Base-by-base conservation (phyloP, 495 filamentous ascomycete genomes). In the Hyaloscypha bicolor region DNA sequence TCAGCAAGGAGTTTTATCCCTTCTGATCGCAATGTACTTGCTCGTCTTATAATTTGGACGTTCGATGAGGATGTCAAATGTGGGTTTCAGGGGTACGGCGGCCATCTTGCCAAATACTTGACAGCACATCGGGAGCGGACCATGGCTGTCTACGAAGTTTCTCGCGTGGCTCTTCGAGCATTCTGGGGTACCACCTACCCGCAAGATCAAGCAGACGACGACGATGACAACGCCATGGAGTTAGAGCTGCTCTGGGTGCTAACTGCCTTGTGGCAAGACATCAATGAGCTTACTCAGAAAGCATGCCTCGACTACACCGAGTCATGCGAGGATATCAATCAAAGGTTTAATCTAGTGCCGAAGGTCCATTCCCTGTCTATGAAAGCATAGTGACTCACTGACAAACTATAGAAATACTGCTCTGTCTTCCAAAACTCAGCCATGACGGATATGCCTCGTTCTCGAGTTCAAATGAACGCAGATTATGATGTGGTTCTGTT, bases 401-500 rank as follows among this genome's bases (percentile, higher is more conserved):
- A 59, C 21, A 9, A 33, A 30, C 9, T 4, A 21, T 37, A 66
- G 64, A 66, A 62, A 58, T 76, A 77, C 31, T 73, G 74, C 55
- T 57, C 75, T 0, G 77, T 82, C 9, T 71, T 73, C 4, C 68
- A 79, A 0, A 77, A 76, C 31, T 71, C 73, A 2, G 76, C 80
- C 12, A 79, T 79, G 19, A 65, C 76, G 25, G 55, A 74, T 9
- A 73, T 76, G 4, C 73, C 75, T 30, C 76, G 81, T 30, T 64
- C 67, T 30, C 78, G 82, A 22, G 77, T 79, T 4, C 69, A 81
- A 25, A 75, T 78, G 64, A 85, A 82, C n/a, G 77, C 82, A 31
- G 79, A 81, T 37, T 81, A 81, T 77, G 81, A 78, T 30, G 80
- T 81, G 8, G 76, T 74, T 52, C 78, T 76, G 22, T 83, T 80